phyloP scores from a whole-genome alignment of 2,329 filamentous ascomycete genomes.

The Apiospora arundinis region DNA sequence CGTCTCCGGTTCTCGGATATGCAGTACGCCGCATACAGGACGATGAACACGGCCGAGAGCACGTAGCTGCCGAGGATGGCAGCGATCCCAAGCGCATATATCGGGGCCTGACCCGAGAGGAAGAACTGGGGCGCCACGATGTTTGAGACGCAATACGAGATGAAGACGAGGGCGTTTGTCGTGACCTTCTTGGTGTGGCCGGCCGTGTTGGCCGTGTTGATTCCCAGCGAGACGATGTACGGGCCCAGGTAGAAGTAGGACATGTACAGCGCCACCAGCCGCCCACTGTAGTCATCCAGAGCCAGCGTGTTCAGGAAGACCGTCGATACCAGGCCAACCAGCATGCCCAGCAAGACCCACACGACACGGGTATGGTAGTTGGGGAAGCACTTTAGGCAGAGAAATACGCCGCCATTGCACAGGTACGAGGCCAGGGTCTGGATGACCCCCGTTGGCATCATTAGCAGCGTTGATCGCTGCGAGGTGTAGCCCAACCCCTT shows the following conservation, averaged over 20 bases:
- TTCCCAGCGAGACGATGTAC: constrained; percentile 34
- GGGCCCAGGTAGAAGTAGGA: constrained; percentile 39
- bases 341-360: constrained; percentile 30
- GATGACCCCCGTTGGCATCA: constrained; percentile 39
- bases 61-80: constrained; percentile 36
- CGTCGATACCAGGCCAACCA: constrained; percentile 35
- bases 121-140: constrained; percentile 50
- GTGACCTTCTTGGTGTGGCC: constrained; percentile 58
- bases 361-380: constrained; percentile 28
- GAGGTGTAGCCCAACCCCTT: constrained; percentile 11
- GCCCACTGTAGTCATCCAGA: constrained; percentile 33
- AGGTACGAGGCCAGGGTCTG: constrained; percentile 42
- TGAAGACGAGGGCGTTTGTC: constrained; percentile 52
- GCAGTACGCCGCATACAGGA: constrained; percentile 38
- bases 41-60: constrained; percentile 38
- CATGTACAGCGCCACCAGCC: constrained; percentile 43
- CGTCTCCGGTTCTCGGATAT: constrained; percentile 41
- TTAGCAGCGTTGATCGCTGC: constrained; percentile 11
- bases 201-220: constrained; percentile 43
- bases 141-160: constrained; percentile 44
- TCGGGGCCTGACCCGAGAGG: constrained; percentile 40
- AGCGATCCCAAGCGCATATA: constrained; percentile 41
- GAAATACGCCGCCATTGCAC: constrained; percentile 45
- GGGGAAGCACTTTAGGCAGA: constrained; percentile 31
- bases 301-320: constrained; percentile 40